Conservation (phyloP, 2,329 filamentous ascomycete species). For the Gaeumannomyces tritici region DNA sequence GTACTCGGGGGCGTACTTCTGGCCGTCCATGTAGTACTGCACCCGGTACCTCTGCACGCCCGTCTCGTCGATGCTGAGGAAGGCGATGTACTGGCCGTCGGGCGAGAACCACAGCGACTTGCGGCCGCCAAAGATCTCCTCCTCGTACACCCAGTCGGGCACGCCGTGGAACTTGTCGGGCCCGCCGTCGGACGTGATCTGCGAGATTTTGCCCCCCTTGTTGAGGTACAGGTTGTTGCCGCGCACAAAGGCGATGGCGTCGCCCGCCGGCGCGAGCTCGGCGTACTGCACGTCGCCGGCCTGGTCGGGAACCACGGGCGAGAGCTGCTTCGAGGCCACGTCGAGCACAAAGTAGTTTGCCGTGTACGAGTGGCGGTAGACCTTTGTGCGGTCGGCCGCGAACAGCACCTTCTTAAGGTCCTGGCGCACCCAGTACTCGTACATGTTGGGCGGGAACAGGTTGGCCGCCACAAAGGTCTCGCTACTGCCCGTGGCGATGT, state of each 20-base stretch:
- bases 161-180: conserved; percentile 88
- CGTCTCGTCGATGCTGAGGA: conserved; percentile 88
- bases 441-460: conserved; percentile 48
- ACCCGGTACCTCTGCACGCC: conserved; percentile 84
- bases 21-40: conserved; percentile 83
- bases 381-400: conserved; percentile 59
- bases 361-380: conserved; percentile 85
- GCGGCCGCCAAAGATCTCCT: conserved; percentile 69
- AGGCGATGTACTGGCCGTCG: conserved; percentile 82
- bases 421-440: conserved; percentile 39
- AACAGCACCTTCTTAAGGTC: conserved; percentile 82
- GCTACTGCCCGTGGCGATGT: conserved; percentile 46
- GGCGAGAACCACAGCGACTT: conserved; percentile 93
- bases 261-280: conserved; percentile 78
- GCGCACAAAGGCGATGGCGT: conserved; percentile 81
- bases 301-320: conserved; percentile 66
- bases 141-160: conserved; percentile 94
- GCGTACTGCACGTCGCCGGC: conserved; percentile 69
- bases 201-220: conserved; percentile 45
- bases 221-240: conserved; percentile 87
- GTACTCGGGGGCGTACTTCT: conserved; percentile 71
- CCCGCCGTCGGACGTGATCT: conserved; percentile 81
- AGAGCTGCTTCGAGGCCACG: conserved; percentile 65
- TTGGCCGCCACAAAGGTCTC: conserved; percentile 82
- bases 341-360: conserved; percentile 89